Evolutionary conservation across 2,329 filamentous ascomycete species (phyloP), one percentile per base, ranked within the genome.

Genomic region (Venturia nashicola): DNA sequence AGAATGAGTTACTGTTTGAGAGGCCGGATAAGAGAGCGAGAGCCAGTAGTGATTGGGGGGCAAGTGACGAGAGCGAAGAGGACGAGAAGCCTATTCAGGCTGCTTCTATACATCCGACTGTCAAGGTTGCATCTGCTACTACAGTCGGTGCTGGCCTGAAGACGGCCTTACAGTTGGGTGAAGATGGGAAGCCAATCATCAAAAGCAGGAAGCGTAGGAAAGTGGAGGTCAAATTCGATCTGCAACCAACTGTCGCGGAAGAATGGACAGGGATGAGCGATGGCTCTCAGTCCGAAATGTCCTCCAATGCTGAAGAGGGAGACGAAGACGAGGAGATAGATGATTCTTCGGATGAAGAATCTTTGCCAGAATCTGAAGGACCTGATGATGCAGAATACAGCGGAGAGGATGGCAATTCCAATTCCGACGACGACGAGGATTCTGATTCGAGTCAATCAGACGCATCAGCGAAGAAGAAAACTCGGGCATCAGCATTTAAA

Each of bases 111-210:
- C 61, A 44, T 54, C 14, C 65, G 12, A 3, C 9, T 42, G 39
- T 36, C 48, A 65, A 62, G 63, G n/a, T 57, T 60, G 36, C 64
- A 70, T 2, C 34, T 57, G 68, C 7, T 20, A 39, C 61, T 14
- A 57, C 70, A 14, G 76, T 84, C 62, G 94, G 94, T 23, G 87
- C 86, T 66, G 94, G 94, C 7, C 75, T 99, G 65, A 97, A 97
- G 74, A 83, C 92, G 51, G 91, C 92, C 1, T 78, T 99, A 12
- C 89, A 96, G 55, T 68, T 91, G 11, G 91, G 90, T 67, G 86
- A 90, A 1, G 85, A 87, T 65, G 91, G 93, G 7, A 85, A 85
- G 64, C 94, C 93, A 0, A 79, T 96, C 2, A 85, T 97, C 61
- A 87, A 89, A 71, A 94, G 91, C 72, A 83, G 91, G 61, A 91